Evolutionary conservation across 139 green algal genomes (phyloP).

Genomic region (Deuterostichococcus epilithicus): DNA sequence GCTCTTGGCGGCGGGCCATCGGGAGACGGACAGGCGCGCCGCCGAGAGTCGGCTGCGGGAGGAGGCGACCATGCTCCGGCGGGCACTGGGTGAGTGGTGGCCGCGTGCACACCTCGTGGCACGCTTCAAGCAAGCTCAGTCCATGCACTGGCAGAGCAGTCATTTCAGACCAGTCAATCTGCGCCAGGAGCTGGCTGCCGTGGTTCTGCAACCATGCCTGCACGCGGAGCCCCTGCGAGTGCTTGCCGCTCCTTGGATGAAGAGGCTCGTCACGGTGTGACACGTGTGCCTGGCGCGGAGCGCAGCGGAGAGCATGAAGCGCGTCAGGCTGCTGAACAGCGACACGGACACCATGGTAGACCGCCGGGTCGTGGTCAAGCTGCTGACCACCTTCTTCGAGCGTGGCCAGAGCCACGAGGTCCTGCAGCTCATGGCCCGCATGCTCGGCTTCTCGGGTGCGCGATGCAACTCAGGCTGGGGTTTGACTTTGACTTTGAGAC

Average conservation of each 20-base stretch:
- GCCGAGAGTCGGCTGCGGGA: constrained; percentile 18
- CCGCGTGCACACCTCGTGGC: too few species aligned
- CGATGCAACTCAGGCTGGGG: neutral
- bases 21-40: neutral
- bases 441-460: constrained; percentile 40
- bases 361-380: constrained; percentile 55
- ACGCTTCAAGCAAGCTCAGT: too few species aligned
- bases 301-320: constrained; percentile 19
- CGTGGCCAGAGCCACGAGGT: constrained; percentile 35
- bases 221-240: too few species aligned
- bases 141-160: too few species aligned
- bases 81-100: neutral
- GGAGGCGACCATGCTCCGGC: constrained; percentile 50
- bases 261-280: neutral
- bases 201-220: too few species aligned
- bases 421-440: constrained; percentile 37
- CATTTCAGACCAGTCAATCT: too few species aligned
- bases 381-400: constrained; percentile 69
- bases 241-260: too few species aligned
- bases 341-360: constrained; percentile 49
- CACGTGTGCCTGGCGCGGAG: too few species aligned
- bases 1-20: neutral
- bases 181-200: constrained; percentile 12
- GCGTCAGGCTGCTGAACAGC: constrained; percentile 21
- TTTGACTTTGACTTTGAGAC: neutral